These are phyloP conservation scores for Viridothelium virens DNA, from an alignment of 495 filamentous ascomycete genomes.

Conservation along the genomic window DNA sequence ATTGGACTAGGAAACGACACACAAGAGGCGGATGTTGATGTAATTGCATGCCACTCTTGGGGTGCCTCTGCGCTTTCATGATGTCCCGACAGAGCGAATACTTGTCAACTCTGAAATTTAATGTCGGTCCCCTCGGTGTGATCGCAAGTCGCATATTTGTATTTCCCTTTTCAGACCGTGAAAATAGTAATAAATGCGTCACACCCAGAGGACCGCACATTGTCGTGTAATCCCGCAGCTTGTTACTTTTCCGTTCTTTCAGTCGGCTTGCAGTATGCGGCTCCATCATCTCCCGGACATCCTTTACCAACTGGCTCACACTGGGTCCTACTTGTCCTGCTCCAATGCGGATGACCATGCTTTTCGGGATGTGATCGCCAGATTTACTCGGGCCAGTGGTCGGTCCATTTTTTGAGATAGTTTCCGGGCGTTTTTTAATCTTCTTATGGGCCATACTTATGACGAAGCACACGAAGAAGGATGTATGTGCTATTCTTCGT, in stretches of 20 bases:
- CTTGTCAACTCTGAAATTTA: slow-evolving; percentile 92
- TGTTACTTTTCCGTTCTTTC: slow-evolving; percentile 79
- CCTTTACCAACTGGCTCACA: slow-evolving; percentile 82
- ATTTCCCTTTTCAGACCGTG: slow-evolving; percentile 72
- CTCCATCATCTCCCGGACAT: slow-evolving; percentile 91
- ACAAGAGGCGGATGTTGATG: slow-evolving; percentile 67
- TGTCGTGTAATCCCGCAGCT: slow-evolving; percentile 81
- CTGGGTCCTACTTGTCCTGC: slow-evolving; percentile 88
- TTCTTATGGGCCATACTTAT: slow-evolving; percentile 66
- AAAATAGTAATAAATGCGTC: slow-evolving; percentile 90
- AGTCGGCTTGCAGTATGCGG: slow-evolving; percentile 83
- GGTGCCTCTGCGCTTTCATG: slow-evolving; percentile 68
- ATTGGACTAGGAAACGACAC: slow-evolving; percentile 22
- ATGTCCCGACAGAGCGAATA: slow-evolving; percentile 93
- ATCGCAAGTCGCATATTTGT: slow-evolving; percentile 85
- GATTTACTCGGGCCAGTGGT: slow-evolving; percentile 40
- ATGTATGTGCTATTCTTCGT: no score
- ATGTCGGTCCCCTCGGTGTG: slow-evolving; percentile 82
- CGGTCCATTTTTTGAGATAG: slow-evolving; percentile 42
- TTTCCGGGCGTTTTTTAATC: slow-evolving; percentile 85
- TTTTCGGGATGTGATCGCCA: slow-evolving; percentile 64
- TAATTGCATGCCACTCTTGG: slow-evolving; percentile 51
- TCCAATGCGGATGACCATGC: slow-evolving; percentile 96
- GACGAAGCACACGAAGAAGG: neutral
- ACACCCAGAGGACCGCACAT: slow-evolving; percentile 96